A percentile compares a stretch with the other conserved stretches of the same genome.
Conservation (phyloP, 129 eudicot species). For the Centrapalus pauciflorus region DNA sequence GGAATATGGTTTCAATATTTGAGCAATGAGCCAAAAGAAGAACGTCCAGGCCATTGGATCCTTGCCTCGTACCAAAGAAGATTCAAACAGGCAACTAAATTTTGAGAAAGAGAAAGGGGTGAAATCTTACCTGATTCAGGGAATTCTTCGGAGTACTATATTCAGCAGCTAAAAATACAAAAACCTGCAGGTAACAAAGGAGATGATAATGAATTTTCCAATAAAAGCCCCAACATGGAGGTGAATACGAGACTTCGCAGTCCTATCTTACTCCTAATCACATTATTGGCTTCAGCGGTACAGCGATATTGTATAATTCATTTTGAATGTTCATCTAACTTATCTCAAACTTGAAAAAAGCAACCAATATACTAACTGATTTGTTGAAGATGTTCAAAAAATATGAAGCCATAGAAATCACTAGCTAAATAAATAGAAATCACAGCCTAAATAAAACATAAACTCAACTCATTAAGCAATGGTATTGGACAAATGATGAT, state of each 20-base stretch:
- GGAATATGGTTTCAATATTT: no score
- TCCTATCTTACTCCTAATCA: not conserved
- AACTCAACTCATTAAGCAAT: not conserved
- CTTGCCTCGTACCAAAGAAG: not conserved
- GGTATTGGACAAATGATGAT: not conserved
- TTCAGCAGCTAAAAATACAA: conserved; percentile 96
- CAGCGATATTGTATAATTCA: not conserved
- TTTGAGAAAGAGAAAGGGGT: not conserved
- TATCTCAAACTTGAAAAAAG: not conserved
- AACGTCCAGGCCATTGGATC: no score
- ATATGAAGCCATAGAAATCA: not conserved
- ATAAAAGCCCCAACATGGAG: not conserved
- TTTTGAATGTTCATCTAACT: not conserved
- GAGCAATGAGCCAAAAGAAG: no score
- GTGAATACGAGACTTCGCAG: not conserved
- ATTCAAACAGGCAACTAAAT: not conserved
- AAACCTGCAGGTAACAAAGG: conserved; percentile 53
- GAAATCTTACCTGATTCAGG: conserved; percentile 62
- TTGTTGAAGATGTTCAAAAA: not conserved
- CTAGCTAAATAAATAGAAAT: no score
- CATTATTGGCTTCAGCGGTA: not conserved
- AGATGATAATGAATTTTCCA: not conserved
- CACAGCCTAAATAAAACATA: not conserved
- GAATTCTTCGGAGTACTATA: conserved; percentile 81
- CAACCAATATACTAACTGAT: no score